Base-by-base conservation (phyloP, 1,284 basidiomycete genomes). In the Trichosporon sp. region DNA sequence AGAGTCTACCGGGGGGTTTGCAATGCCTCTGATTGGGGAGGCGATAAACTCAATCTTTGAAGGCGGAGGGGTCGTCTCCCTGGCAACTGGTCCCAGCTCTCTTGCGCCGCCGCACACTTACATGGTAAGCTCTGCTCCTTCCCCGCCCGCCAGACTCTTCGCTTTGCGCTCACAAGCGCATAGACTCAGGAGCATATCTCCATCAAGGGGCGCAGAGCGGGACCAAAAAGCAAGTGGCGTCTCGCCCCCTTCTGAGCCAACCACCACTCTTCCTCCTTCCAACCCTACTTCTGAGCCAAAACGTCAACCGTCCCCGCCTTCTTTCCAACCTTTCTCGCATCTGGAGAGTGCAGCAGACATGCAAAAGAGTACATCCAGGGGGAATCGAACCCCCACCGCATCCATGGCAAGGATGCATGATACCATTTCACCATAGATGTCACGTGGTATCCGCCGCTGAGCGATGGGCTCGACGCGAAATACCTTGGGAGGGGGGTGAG, bases 361-460 rank as follows among this genome's bases (percentile, higher is more conserved):
- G 14, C 59, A 63, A 63, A 63, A 63, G 59, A 63, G 43, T 63
- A 63, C 59, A 63, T 63, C 59, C 59, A 63, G 59, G 59, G 59
- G 59, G 31, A 63, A 63, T 63, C 59, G 59, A 63, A 63, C 59
- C 59, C 59, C 59, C 59, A 63, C 59, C 59, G 59, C 59, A 35
- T 63, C 59, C 59, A 63, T 63, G 59, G 59, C 59, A 63, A 63
- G 59, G 59, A 63, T 35, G 59, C 31, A 63, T 63, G 59, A 63
- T 63, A 63, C 59, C 59, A 63, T 63, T 63, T 63, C 59, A 63
- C 59, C 59, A 63, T 63, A 63, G 59, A 63, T 63, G 59, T 63
- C 14, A 54, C 51, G 51, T 19, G n/a, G 51, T 26, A 54, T 48
- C 51, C 14, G 26, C 51, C 21, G 19, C 21, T 54, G 4, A 2